Base-by-base conservation (phyloP, 2,329 filamentous ascomycete genomes). In the Exophiala aquamarina region DNA sequence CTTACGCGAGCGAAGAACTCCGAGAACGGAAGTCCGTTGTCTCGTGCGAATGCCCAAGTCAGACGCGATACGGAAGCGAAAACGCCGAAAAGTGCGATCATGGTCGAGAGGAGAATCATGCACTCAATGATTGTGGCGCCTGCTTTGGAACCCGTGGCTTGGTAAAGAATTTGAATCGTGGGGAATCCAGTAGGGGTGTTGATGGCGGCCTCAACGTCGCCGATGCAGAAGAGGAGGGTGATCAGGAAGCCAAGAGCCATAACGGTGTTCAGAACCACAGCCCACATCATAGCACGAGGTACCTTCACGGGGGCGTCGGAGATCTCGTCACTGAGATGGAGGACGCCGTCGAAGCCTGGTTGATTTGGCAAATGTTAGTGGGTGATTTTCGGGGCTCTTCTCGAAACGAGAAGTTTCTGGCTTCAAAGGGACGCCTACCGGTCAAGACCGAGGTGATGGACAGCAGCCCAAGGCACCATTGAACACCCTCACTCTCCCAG, bases 1-100 rank as follows among this genome's bases (percentile, higher is more conserved):
- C 11, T 34, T 35, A 54, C 50, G 2, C 50, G 11, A 3, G 28
- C 49, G 9, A 76, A 61, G 52, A 67, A 72, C 14, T 53, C 33
- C 11, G 70, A 67, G 9, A 64, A 68, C 1, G 75, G 74, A 1
- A 78, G 48, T 2, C 74, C 76, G 4, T 65, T 56, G 52, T 78
- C 76, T 3, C 74, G 64, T 8, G 76, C 74, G 55, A 78, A 78
- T 21, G 71, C 73, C 74, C 74, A 78, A 50, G 69, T 73, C 2
- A 77, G 63, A 1, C 75, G 67, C 19, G 71, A 72, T 54, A 76
- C 72, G 67, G 73, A 77, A 3, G 75, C 76, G 45, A 77, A 73
- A 44, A 65, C 67, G 3, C 72, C 68, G 36, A 76, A 66, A 33
- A 71, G 58, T 48, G 72, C 75, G 10, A 72, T 70, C 41, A 75